Conservation (phyloP, 495 filamentous ascomycete genomes). For the Podospora pseudopauciseta region DNA sequence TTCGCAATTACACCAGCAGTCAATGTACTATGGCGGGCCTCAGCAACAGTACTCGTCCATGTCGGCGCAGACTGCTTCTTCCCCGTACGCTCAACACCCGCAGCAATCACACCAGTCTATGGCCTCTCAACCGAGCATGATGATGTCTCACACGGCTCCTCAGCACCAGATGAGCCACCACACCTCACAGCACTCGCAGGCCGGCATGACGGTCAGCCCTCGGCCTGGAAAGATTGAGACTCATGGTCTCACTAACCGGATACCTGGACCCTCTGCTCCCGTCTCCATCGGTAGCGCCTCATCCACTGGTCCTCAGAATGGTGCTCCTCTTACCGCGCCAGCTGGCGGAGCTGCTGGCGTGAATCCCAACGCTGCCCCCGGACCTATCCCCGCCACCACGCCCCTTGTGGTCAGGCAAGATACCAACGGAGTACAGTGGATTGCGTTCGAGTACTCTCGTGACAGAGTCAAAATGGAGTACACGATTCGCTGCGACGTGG, state of each 20-base stretch:
- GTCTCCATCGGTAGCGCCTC: conserved; percentile 45
- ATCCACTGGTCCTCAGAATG: conserved; percentile 46
- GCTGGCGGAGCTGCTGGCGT: conserved; percentile 49
- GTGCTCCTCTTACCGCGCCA: conserved; percentile 49
- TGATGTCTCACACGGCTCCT: conserved; percentile 54
- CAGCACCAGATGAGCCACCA: conserved; percentile 51
- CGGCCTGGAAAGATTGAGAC: conserved; percentile 58
- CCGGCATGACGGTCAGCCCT: conserved; percentile 59
- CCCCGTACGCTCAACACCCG: conserved; percentile 73
- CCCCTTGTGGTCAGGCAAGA: conserved; percentile 93
- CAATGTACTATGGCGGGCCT: conserved; percentile 60
- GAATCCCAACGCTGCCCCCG: conserved; percentile 90
- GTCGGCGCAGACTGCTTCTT: conserved; percentile 58
- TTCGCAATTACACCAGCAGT: conserved; percentile 72
- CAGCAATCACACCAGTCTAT: conserved; percentile 64
- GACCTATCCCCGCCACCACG: conserved; percentile 96
- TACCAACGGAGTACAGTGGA: conserved; percentile 97
- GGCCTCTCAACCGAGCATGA: conserved; percentile 52
- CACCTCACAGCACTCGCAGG: conserved; percentile 43
- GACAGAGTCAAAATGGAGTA: conserved; percentile 99
- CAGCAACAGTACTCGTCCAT: conserved; percentile 66
- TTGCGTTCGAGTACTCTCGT: conserved; percentile 95
- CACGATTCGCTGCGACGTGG: conserved; percentile 95
- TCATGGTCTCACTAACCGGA: conserved; percentile 51
- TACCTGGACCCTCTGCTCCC: conserved; percentile 54